A percentile compares a stretch with the other conserved stretches of the same genome.
Conservation (phyloP, 345 rosid genomes). For the Sisymbrium irio region DNA sequence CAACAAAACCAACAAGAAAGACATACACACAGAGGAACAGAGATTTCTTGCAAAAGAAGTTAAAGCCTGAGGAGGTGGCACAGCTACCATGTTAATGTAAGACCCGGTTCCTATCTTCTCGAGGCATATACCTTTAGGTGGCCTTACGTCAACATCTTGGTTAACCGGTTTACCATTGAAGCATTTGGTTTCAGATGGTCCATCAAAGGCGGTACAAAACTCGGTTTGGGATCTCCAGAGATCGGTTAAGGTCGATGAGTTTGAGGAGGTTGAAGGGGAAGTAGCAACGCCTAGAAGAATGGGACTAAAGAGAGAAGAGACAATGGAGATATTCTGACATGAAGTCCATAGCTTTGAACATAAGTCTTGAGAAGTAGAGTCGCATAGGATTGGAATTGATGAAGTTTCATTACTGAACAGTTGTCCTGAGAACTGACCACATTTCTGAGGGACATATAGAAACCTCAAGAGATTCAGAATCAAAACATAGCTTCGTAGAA, state of each 20-base stretch:
- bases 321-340: slow-evolving; percentile 58
- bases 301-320: slow-evolving; percentile 76
- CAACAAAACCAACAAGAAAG: too few relatives aligned
- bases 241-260: slow-evolving; percentile 48
- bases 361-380: slow-evolving; percentile 60
- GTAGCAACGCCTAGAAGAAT: slow-evolving; percentile 53
- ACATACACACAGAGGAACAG: too few relatives aligned
- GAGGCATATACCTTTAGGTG: slow-evolving; percentile 67
- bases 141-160: slow-evolving; percentile 38
- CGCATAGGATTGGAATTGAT: slow-evolving; percentile 74
- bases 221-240: slow-evolving; percentile 64
- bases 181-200: slow-evolving; percentile 52
- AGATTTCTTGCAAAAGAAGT: too few relatives aligned
- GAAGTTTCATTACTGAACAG: slow-evolving; percentile 48
- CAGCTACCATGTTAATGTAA: slow-evolving; percentile 81
- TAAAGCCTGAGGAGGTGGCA: too few relatives aligned
- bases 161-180: slow-evolving; percentile 57
- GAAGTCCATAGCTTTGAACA: slow-evolving; percentile 81
- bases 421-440: slow-evolving; percentile 83
- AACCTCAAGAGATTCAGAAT: background rate
- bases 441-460: slow-evolving; percentile 44
- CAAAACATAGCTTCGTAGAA: background rate
- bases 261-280: slow-evolving; percentile 45
- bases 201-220: slow-evolving; percentile 72
- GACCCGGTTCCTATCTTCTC: slow-evolving; percentile 75